Conservation (phyloP, 441 rosid genomes). For the Croton laevigatus region DNA sequence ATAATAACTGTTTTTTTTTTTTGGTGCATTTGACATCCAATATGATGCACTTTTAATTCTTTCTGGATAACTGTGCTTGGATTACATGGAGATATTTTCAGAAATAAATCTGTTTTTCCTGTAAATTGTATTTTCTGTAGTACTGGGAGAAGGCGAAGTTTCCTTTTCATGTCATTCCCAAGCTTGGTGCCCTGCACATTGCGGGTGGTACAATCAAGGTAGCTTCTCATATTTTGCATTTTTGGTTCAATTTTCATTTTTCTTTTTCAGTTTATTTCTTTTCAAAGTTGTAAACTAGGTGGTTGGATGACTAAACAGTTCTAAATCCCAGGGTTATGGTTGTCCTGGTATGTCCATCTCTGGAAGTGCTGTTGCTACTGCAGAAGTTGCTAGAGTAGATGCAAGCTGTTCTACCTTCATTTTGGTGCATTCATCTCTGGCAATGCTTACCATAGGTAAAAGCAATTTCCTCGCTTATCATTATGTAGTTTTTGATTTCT, state of each 20-base stretch:
- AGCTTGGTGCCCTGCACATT: slow-evolving; percentile 57
- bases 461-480: neutral
- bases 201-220: slow-evolving; percentile 94
- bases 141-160: slow-evolving; percentile 98
- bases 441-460: slow-evolving; percentile 91
- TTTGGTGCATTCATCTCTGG: slow-evolving; percentile 85
- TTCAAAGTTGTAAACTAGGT: slow-evolving; percentile 10
- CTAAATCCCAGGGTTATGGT: slow-evolving; percentile 68
- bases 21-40: neutral
- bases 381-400: slow-evolving; percentile 95
- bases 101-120: neutral
- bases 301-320: slow-evolving; percentile 23
- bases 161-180: slow-evolving; percentile 83
- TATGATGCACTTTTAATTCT: neutral
- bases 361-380: slow-evolving; percentile 58
- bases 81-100: neutral
- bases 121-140: slow-evolving; percentile 35
- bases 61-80: neutral
- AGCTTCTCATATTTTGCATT: slow-evolving; percentile 2
- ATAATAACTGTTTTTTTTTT: neutral
- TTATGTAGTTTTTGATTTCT: slow-evolving; percentile 4
- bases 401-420: slow-evolving; percentile 89
- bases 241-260: neutral
- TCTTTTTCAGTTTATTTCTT: neutral
- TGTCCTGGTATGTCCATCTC: slow-evolving; percentile 87